Evolutionary conservation across 306 rosid genomes (phyloP), one percentile per base, ranked within the genome.

Genomic region (Mimosa pudica): DNA sequence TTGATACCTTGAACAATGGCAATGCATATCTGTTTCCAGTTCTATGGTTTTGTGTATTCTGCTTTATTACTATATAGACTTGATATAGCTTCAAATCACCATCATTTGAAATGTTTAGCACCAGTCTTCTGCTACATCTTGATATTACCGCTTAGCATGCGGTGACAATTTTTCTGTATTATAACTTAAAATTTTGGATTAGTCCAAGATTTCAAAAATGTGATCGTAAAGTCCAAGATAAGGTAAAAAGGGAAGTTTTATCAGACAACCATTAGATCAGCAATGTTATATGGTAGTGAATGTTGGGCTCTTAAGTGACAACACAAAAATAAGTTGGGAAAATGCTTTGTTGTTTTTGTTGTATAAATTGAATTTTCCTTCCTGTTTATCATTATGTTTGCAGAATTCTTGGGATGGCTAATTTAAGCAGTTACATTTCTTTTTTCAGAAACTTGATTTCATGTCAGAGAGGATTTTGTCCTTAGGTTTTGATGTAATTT

Each of bases 391-490:
- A 17, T 71, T 70, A 32, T 63, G 32, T 57, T 66, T 72, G 77
- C 60, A 71, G 75, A 24, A 75, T 55, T 81, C 20, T 80, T 72
- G 36, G 62, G 58, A 42, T 79, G 71, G 52, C 52, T 64, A 77
- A 68, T 83, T 75, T 85, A 71, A 65, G 42, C 36, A 44, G 72
- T 80, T 75, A 60, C 46, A n/a, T 87, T 79, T 35, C 74, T 79
- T 74, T 74, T 62, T 81, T 87, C 94, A 93, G 98, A 78, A 82
- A 84, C 90, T 93, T 82, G 89, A 85, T 70, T 89, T 82, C 89
- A 70, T 87, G 48, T 79, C 90, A 8, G 97, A 93, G 86, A 89
- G 97, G 89, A 79, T 93, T 81, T 76, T 93, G 68, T 93, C 98
- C 69, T 80, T 90, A 64, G 92, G 89, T 58, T 92, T 90, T 84